Base-by-base conservation (phyloP, 2,329 filamentous ascomycete genomes). In the Pyricularia pennisetigena region DNA sequence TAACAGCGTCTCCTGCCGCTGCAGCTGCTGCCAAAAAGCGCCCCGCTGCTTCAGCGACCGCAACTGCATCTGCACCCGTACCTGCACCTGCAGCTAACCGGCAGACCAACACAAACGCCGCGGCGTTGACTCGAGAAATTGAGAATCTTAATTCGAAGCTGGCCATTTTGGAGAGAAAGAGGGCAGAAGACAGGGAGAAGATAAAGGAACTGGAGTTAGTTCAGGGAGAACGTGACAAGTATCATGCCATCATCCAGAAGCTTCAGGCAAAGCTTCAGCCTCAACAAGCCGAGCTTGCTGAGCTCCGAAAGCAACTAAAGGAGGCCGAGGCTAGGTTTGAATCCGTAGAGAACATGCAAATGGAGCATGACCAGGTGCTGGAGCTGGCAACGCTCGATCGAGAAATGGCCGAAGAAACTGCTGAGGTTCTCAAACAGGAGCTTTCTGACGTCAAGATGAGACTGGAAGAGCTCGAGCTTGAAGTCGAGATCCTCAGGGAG, bases 381-480 rank as follows among this genome's bases (percentile, higher is more conserved):
- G 95, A 99, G 78, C 86, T 95, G 78, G 93, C 93, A 7, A 90
- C 92, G 0, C 82, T 99, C 29, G 95, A 99, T 76, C 88, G 92
- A 63, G 94, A 99, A 78, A 97, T 98, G 91, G 95, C 95, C 0
- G 94, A 99, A 77, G 94, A 97, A 78, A 93, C 89, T 62, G 90
- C 92, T 0, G 95, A 98, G 72, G 88, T 90, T 23, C 82, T 90
- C 66, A 95, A 93, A 76, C 85, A 86, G 1, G 94, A 99, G 75
- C 81, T 96, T 28, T 91, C 97, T 54, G 85, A 87, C 2, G 77
- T 97, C 67, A 92, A 92, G 74, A 81, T 86, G 69, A 93, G 89
- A 74, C 80, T 88, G 1, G 94, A 98, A 76, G 94, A 98, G 77
- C 82, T 97, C 8, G 89, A 95, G 73, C 82, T 97, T 10, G 94